Evolutionary conservation across 352 stramenopile genomes (phyloP), one percentile per base, ranked within the genome.

Genomic region (Phytophthora citricola): DNA sequence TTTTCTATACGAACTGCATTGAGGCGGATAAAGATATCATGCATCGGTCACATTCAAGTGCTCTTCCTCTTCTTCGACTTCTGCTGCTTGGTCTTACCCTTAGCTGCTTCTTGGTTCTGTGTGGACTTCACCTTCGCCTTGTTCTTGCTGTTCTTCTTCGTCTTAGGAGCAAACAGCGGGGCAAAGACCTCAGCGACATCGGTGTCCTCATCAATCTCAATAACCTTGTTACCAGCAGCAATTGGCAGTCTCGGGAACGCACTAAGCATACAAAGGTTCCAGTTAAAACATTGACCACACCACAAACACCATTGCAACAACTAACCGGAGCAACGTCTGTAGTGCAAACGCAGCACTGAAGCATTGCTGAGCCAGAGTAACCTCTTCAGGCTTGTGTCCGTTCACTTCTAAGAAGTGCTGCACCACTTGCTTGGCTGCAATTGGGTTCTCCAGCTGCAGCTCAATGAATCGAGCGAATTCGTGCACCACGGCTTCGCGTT

Each of bases 261-360:
- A 43, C 79, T 84, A 63, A 40, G 58, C 17, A 43, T 29, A 27
- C 45, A 61, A 22, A 43, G 3, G 38, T 43, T 11, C 0, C 38
- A 43, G 45, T 40, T 48, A 66, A 58, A 26, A 9, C 6, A 49
- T 11, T 54, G 38, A 9, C 29, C 26, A 8, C 5, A 49, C 20
- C 4, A 26, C 29, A 57, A 48, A 27, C 56, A n/a, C 24, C 11
- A 20, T 43, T 46, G 3, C 40, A 58, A 34, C 3, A 44, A 62
- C 69, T 47, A 52, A 87, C 75, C 79, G 72, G 17, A 94, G 51
- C n/a, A 93, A 47, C 15, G 85, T 91, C 58, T 94, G 86, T 20
- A 94, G 66, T 0, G 86, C 81, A 52, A 94, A 94, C 15, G 84
- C 86, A 44, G 83, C 79, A 63, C 85, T 91, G 50, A 92, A 89